Conservation (phyloP, 495 filamentous ascomycete species). For the Neurospora sp. region DNA sequence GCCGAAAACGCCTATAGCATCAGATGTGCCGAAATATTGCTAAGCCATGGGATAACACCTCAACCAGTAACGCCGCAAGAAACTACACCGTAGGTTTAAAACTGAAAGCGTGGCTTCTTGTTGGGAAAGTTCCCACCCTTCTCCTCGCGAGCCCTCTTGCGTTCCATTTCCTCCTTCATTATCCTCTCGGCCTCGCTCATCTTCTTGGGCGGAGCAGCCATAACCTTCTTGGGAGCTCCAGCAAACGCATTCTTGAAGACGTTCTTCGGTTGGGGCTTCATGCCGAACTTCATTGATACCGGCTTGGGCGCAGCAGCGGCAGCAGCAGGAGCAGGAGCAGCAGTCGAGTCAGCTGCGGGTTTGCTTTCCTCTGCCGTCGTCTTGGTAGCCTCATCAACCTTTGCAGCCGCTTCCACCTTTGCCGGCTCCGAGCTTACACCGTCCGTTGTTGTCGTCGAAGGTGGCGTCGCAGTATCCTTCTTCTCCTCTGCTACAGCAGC, state of each 20-base stretch:
- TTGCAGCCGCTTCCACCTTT: neutral
- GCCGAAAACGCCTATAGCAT: neutral
- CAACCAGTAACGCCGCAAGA: neutral
- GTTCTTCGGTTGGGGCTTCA: slow-evolving; percentile 60
- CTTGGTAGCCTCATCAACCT: neutral
- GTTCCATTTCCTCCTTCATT: slow-evolving; percentile 77
- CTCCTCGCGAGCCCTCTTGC: slow-evolving; percentile 47
- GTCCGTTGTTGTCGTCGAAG: neutral
- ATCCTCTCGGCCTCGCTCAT: slow-evolving; percentile 86
- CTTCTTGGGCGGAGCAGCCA: slow-evolving; percentile 53
- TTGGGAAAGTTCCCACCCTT: slow-evolving; percentile 20
- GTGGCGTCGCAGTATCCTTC: neutral
- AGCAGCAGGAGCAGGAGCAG: neutral
- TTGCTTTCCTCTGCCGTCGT: slow-evolving; percentile 4
- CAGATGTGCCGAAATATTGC: neutral
- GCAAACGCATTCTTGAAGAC: slow-evolving; percentile 67
- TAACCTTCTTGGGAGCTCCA: slow-evolving; percentile 48
- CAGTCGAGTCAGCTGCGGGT: neutral
- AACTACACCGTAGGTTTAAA: neutral
- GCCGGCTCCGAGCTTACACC: neutral
- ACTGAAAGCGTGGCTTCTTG: slow-evolving; percentile 31
- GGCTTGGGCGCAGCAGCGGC: slow-evolving; percentile 18
- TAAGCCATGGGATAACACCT: neutral
- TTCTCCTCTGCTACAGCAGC: neutral
- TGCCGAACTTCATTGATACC: slow-evolving; percentile 48